Percentiles rank a stretch among this genome's conserved stretches.
Conservation (phyloP, 768 basidiomycete genomes). For the Hydnomerulius pinastri region DNA sequence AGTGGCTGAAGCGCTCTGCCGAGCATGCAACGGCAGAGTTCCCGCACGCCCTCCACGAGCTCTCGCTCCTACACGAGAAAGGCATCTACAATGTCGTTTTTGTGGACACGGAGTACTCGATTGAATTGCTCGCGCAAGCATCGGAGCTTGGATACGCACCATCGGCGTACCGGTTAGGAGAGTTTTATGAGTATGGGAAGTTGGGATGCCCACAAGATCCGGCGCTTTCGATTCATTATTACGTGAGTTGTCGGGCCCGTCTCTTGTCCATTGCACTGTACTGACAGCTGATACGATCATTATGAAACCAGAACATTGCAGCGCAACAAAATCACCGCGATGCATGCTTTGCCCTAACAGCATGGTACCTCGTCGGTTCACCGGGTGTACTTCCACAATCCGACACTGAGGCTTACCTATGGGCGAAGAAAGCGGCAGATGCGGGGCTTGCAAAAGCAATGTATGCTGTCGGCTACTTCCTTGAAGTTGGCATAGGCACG, state of each 20-base stretch:
- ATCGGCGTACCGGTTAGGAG: constrained; percentile 92
- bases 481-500: constrained; percentile 92
- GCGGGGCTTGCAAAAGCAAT: constrained; percentile 91
- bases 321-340: constrained; percentile 97
- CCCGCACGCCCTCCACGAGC: constrained; percentile 93
- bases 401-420: constrained; percentile 96
- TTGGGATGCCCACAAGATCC: constrained; percentile 98
- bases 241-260: constrained; percentile 59
- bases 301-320: constrained; percentile 79
- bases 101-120: constrained; percentile 93
- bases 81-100: constrained; percentile 98
- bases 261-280: neutral
- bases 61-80: constrained; percentile 91
- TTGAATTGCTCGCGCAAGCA: constrained; percentile 92
- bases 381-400: constrained; percentile 97
- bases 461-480: constrained; percentile 98
- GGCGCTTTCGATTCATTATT: constrained; percentile 97
- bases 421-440: constrained; percentile 96
- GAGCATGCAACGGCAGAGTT: constrained; percentile 94
- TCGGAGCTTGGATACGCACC: constrained; percentile 96
- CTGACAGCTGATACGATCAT: constrained; percentile 12
- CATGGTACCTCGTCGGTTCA: constrained; percentile 99
- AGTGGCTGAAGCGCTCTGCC: constrained; percentile 97
- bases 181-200: constrained; percentile 99
- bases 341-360: constrained; percentile 96